Evolutionary conservation across 1,284 basidiomycete species (phyloP).

Genomic region (Rhodotorula sp.): DNA sequence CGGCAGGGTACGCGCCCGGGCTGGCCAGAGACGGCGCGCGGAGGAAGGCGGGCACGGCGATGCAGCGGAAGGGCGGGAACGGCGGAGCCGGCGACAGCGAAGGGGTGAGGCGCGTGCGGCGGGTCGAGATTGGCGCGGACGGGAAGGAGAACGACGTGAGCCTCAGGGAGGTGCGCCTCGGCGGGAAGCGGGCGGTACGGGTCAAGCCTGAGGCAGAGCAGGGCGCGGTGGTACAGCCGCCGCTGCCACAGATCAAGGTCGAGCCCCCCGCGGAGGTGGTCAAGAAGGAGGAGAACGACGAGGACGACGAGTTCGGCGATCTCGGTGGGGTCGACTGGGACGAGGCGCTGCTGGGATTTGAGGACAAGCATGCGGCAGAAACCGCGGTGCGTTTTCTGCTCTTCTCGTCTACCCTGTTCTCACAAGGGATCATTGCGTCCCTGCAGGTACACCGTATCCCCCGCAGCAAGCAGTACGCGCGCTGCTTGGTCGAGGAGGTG

Average conservation of each 20-base stretch:
- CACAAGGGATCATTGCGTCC: too few relatives aligned
- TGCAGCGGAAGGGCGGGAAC: too few relatives aligned
- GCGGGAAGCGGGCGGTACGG: not conserved
- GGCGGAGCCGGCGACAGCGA: not conserved
- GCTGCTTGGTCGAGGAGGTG: conserved; percentile 32
- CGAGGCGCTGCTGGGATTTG: conserved; percentile 7
- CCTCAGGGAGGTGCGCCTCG: too few relatives aligned
- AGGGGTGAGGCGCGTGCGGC: not conserved
- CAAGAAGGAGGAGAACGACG: not conserved
- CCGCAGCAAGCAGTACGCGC: conserved; percentile 26
- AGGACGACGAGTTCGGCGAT: conserved; percentile 29
- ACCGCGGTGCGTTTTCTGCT: not conserved
- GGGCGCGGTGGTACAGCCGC: not conserved
- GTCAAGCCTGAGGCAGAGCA: not conserved
- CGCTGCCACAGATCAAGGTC: not conserved
- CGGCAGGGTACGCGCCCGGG: not conserved
- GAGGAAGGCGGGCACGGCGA: too few relatives aligned
- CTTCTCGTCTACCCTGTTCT: too few relatives aligned
- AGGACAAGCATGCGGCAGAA: not conserved
- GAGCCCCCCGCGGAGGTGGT: too few relatives aligned
- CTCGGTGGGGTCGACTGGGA: conserved; percentile 41
- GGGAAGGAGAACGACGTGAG: conserved; percentile 11
- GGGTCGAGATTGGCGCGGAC: conserved; percentile 15
- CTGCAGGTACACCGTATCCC: not conserved
- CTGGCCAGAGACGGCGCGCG: not conserved